These are phyloP conservation scores for Alloteropsis semialata DNA, from an alignment of 176 grass and related monocot species.

Conservation along the genomic window DNA sequence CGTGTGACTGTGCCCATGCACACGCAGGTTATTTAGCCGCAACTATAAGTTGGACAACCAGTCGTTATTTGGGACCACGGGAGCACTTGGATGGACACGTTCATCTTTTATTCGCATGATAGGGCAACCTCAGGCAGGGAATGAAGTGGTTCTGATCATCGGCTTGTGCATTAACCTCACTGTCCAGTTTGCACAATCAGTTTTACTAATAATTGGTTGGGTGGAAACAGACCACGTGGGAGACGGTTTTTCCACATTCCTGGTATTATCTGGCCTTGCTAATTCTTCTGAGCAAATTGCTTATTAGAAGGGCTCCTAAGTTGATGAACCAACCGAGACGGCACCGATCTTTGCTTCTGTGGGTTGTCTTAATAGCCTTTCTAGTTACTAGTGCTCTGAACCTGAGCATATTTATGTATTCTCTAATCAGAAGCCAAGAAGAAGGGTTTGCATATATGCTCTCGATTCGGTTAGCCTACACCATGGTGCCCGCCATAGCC, in stretches of 20 bases:
- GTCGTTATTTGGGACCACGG: neutral
- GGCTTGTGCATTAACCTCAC: neutral
- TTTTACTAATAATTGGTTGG: too few relatives aligned
- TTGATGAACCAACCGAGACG: neutral
- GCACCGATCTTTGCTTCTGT: neutral
- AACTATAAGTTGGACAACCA: neutral
- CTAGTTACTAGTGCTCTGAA: too few relatives aligned
- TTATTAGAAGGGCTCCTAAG: neutral
- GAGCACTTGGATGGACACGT: neutral
- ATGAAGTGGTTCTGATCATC: neutral
- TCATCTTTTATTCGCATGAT: neutral
- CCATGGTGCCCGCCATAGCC: too few relatives aligned
- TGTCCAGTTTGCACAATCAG: too few relatives aligned
- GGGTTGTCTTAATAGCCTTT: neutral
- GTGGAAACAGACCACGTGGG: too few relatives aligned
- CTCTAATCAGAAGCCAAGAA: too few relatives aligned
- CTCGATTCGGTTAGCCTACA: too few relatives aligned
- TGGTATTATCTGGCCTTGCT: neutral
- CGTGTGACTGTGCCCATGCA: neutral
- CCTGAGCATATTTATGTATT: too few relatives aligned
- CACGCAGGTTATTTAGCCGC: slow-evolving; percentile 3
- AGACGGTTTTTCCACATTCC: accelerated
- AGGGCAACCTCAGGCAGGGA: neutral
- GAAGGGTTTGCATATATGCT: too few relatives aligned
- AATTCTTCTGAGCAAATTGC: neutral